A percentile compares a stretch with the other conserved stretches of the same genome.
Evolutionary conservation across 352 stramenopile species (phyloP).

Genomic region (Phytophthora vignae): DNA sequence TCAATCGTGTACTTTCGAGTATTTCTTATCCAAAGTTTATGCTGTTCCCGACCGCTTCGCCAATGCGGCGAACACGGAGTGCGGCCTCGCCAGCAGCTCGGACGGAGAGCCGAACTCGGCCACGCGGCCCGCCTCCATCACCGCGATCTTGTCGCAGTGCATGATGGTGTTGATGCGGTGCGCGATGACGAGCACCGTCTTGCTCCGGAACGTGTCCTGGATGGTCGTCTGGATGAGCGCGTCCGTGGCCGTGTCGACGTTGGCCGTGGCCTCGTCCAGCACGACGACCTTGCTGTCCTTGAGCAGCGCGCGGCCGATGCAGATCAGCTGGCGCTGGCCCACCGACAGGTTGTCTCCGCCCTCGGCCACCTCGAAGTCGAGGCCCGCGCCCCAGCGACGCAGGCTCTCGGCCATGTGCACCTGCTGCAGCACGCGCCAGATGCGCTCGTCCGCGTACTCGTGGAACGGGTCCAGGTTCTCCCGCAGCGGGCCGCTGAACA

Average conservation of each 20-base stretch:
- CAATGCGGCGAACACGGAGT: conserved; percentile 80
- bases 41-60: conserved; percentile 5
- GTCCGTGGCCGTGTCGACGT: conserved; percentile 76
- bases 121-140: conserved; percentile 89
- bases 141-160: conserved; percentile 91
- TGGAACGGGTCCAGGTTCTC: conserved; percentile 94
- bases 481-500: conserved; percentile 91
- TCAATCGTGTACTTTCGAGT: too few species aligned
- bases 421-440: conserved; percentile 70
- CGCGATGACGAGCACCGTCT: conserved; percentile 93
- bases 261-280: conserved; percentile 96
- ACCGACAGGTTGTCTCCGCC: conserved; percentile 90
- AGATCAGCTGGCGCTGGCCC: conserved; percentile 93
- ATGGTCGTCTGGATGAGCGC: conserved; percentile 67
- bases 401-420: conserved; percentile 78
- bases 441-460: conserved; percentile 69
- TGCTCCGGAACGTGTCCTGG: conserved; percentile 86
- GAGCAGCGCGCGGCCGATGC: conserved; percentile 94
- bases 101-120: conserved; percentile 91
- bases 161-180: conserved; percentile 79
- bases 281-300: conserved; percentile 92
- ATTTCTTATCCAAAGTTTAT: background rate
- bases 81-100: conserved; percentile 71
- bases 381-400: conserved; percentile 45
- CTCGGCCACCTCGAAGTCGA: conserved; percentile 93